Conservation (phyloP, 768 basidiomycete species). For the Xerocomellus intermedius region DNA sequence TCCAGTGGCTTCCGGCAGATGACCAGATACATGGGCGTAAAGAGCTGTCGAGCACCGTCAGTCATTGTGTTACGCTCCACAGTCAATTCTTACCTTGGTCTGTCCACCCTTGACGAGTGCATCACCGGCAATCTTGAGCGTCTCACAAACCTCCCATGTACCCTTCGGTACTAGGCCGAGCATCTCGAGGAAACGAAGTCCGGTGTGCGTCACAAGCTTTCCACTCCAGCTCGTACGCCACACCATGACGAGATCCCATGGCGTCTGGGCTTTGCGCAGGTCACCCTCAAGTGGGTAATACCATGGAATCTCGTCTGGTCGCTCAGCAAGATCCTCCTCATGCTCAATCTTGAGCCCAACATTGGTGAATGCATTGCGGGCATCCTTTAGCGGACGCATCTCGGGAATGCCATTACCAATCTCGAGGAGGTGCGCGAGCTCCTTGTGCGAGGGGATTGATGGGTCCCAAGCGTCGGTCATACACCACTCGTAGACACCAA, state of each 20-base stretch:
- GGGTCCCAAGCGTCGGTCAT: constrained; percentile 97
- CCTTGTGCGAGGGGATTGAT: constrained; percentile 81
- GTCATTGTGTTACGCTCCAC: not conserved
- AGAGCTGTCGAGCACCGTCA: constrained; percentile 49
- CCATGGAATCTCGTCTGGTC: constrained; percentile 78
- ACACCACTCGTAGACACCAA: constrained; percentile 98
- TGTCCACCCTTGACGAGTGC: constrained; percentile 83
- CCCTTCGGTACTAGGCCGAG: constrained; percentile 86
- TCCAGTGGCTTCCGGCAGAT: constrained; percentile 52
- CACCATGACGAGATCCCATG: constrained; percentile 87
- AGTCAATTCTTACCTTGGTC: constrained; percentile 57
- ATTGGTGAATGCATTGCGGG: constrained; percentile 71
- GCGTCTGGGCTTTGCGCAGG: constrained; percentile 85
- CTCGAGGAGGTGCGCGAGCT: constrained; percentile 88
- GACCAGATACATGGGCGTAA: constrained; percentile 85
- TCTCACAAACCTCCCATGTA: constrained; percentile 86
- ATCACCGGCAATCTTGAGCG: constrained; percentile 77
- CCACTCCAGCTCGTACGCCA: constrained; percentile 92
- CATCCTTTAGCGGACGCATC: constrained; percentile 76
- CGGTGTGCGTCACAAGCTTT: constrained; percentile 77
- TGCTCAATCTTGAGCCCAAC: constrained; percentile 89
- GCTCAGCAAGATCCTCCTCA: constrained; percentile 93
- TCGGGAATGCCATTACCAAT: constrained; percentile 97
- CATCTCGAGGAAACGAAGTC: constrained; percentile 73
- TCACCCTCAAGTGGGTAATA: constrained; percentile 98